Evolutionary conservation across 257 asterid species (phyloP).

Genomic region (Ilex aquifolium): DNA sequence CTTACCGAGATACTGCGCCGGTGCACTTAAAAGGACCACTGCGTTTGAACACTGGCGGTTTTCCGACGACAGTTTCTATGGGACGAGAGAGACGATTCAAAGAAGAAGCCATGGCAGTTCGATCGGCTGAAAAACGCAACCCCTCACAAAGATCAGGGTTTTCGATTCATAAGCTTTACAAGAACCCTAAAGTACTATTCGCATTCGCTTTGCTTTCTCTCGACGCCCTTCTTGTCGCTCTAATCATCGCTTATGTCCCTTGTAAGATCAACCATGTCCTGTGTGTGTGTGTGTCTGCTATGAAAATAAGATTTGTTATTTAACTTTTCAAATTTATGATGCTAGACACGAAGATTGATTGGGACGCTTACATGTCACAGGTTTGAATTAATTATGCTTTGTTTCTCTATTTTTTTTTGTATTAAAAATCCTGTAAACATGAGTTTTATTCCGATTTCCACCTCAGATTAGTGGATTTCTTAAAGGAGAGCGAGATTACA

Average conservation of each 20-base stretch:
- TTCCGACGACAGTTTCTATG: no score
- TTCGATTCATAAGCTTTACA: conserved; percentile 13
- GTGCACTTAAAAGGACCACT: no score
- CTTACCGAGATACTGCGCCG: no score
- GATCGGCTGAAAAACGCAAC: conserved; percentile 27
- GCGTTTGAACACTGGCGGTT: no score
- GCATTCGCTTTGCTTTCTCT: conserved; percentile 54
- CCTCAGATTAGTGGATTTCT: conserved; percentile 71
- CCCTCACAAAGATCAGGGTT: conserved; percentile 14
- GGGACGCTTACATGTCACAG: conserved; percentile 99
- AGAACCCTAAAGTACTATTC: conserved; percentile 33
- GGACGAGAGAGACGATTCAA: background rate
- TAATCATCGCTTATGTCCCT: conserved; percentile 75
- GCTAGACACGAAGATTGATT: conserved; percentile 94
- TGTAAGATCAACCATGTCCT: conserved; percentile 37
- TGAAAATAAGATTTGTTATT: background rate
- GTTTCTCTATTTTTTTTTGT: background rate
- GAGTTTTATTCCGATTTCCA: background rate
- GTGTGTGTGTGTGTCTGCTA: background rate
- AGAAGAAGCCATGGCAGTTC: conserved; percentile 31
- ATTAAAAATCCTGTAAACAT: conserved; percentile 2
- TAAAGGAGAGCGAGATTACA: conserved; percentile 88
- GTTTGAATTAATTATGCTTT: conserved; percentile 19
- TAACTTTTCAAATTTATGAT: conserved; percentile 9
- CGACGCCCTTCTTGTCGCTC: conserved; percentile 59